Base-by-base conservation (phyloP, 805 yeast species). In the Kurtzmaniella cleridarum region DNA sequence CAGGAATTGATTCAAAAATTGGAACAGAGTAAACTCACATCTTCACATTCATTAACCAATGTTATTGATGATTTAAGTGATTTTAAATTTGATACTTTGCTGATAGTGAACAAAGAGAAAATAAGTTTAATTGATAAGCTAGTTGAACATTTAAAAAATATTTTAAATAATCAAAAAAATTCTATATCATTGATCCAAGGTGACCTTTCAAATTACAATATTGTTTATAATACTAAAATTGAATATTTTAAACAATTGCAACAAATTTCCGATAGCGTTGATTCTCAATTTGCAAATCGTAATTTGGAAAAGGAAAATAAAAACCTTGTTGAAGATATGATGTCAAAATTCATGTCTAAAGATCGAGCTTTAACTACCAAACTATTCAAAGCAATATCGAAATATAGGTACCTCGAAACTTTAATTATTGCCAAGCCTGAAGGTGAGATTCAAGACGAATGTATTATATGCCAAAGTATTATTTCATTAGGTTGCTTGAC, bases 221-320 rank as follows among this genome's bases (percentile, higher is more conserved):
- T 74, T 26, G 72, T 85, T 1, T 91, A 81, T 62, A 93, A 91
- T 59, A 65, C 80, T n/a, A 78, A 91, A 38, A 74, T 91, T 29
- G 84, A 75, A 32, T 93, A 90, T 57, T 93, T 81, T 63, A 79
- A 80, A 49, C 90, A 87, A 44, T 70, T 93, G 24, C 98, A 93
- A 58, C 81, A 73, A 38, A 73, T 90, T 17, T 88, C 97, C 0
- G 98, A 93, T 59, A 79, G 80, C 31, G 90, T 91, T 27, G 73
- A 73, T 6, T 71, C 76, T 10, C 15, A 30, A 10, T 35, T 15
- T 27, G 14, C 27, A 28, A 20, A 13, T 7, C 28, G 9, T 11
- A 15, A 14, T 11, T 14, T 16, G 17, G n/a, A 27, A 27, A 27
- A 27, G 30, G 15, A 27, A 11, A 13, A 27, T 6, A n/a, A 27